These are phyloP conservation scores for Themeda triandra DNA, from an alignment of 176 grass and related monocot genomes.

Conservation along the genomic window DNA sequence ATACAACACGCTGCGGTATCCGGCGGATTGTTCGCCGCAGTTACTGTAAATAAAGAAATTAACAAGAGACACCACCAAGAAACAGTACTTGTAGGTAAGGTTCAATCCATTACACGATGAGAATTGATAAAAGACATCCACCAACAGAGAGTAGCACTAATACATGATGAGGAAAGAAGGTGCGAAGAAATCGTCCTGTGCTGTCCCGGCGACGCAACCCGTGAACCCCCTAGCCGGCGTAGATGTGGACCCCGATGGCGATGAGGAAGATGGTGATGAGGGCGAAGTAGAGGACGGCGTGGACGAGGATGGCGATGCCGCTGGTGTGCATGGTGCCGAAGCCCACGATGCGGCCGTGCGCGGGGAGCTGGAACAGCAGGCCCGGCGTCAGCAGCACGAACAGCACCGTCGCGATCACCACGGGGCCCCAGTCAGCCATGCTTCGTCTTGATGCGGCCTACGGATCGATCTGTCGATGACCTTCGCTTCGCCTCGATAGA, in stretches of 20 bases:
- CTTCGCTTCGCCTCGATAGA: neutral
- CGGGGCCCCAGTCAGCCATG: conserved; percentile 77
- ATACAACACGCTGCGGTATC: neutral
- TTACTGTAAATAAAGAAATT: neutral
- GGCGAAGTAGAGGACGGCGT: conserved; percentile 64
- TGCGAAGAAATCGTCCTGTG: too few species aligned
- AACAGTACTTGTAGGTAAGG: neutral
- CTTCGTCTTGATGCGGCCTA: neutral
- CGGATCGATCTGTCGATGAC: neutral
- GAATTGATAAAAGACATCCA: too few species aligned
- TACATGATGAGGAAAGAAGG: neutral
- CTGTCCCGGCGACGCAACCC: too few species aligned
- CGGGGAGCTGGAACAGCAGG: conserved; percentile 64
- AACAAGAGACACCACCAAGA: neutral
- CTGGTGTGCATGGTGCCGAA: conserved; percentile 78
- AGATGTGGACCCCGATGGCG: conserved; percentile 66
- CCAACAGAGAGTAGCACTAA: neutral
- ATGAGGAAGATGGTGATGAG: conserved; percentile 73
- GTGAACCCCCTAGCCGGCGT: conserved; percentile 31
- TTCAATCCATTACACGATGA: too few species aligned
- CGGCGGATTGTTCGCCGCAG: neutral
- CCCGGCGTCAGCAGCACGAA: conserved; percentile 73
- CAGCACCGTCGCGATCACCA: conserved; percentile 64
- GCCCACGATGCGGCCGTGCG: conserved; percentile 43
- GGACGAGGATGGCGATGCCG: conserved; percentile 58